Percentiles rank a stretch among this genome's conserved stretches.
Evolutionary conservation across 495 filamentous ascomycete species (phyloP).

Genomic region (Mytilinidion resinicola): DNA sequence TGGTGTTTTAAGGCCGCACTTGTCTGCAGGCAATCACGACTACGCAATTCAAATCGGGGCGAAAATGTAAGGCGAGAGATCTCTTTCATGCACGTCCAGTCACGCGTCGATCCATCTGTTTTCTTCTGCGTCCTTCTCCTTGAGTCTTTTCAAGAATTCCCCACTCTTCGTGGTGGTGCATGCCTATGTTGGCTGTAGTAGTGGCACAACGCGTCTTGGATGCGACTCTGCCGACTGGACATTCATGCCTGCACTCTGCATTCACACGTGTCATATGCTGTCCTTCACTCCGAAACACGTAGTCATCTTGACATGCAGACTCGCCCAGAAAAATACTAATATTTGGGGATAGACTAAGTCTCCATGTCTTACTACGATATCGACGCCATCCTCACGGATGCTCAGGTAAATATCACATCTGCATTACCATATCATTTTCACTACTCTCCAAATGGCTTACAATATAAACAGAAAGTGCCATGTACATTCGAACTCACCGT

Average conservation of each 20-base stretch:
- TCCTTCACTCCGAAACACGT: background rate
- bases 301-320: no score
- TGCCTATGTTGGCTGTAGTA: background rate
- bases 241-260: background rate
- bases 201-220: background rate
- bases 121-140: background rate
- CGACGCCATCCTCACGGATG: slow-evolving; percentile 87
- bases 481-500: slow-evolving; percentile 88
- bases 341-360: no score
- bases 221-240: background rate
- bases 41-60: slow-evolving; percentile 16
- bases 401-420: slow-evolving; percentile 52
- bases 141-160: background rate
- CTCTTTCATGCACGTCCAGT: background rate
- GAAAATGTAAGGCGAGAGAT: background rate
- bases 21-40: slow-evolving; percentile 20
- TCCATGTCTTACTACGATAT: slow-evolving; percentile 79
- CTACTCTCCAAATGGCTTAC: slow-evolving; percentile 11
- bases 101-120: background rate
- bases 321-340: background rate
- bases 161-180: background rate
- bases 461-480: slow-evolving; percentile 69
- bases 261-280: slow-evolving; percentile 3
- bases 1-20: slow-evolving; percentile 1
- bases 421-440: background rate